Conservation (phyloP, 371 early-diverging fungal genomes). For the Sporodiniella umbellata region DNA sequence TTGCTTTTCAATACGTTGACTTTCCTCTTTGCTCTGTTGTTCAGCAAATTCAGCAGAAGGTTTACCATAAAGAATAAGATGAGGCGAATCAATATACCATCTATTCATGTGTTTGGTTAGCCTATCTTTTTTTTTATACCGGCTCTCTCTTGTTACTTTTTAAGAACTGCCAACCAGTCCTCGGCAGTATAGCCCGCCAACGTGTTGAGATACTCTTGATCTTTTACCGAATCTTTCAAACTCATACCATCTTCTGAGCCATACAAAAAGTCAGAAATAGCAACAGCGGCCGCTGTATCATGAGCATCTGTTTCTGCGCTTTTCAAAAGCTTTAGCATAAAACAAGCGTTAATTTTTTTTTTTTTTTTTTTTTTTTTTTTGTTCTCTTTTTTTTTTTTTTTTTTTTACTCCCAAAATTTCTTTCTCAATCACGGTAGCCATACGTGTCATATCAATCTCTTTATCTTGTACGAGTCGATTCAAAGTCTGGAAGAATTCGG, state of each 20-base stretch:
- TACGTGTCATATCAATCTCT: slow-evolving; percentile 66
- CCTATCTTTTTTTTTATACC: not conserved
- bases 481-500: slow-evolving; percentile 44
- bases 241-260: slow-evolving; percentile 56
- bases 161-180: slow-evolving; percentile 53
- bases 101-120: slow-evolving; percentile 10
- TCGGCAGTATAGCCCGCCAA: slow-evolving; percentile 42
- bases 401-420: slow-evolving; percentile 49
- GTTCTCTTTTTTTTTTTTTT: not conserved
- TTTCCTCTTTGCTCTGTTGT: slow-evolving; percentile 53
- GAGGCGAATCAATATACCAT: slow-evolving; percentile 54
- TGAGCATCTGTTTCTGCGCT: slow-evolving; percentile 48
- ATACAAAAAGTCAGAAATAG: slow-evolving; percentile 59
- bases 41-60: slow-evolving; percentile 64
- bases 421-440: slow-evolving; percentile 58
- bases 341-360: no score
- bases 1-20: slow-evolving; percentile 54
- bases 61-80: slow-evolving; percentile 53
- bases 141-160: slow-evolving; percentile 33
- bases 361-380: not conserved
- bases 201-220: slow-evolving; percentile 45
- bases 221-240: slow-evolving; percentile 44
- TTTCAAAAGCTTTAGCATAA: slow-evolving; percentile 24
- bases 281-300: slow-evolving; percentile 38
- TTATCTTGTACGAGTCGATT: slow-evolving; percentile 44